Percentiles rank a stretch among this genome's conserved stretches.
Conservation (phyloP, 176 grass and related monocot genomes). For the Aegilops longissima region DNA sequence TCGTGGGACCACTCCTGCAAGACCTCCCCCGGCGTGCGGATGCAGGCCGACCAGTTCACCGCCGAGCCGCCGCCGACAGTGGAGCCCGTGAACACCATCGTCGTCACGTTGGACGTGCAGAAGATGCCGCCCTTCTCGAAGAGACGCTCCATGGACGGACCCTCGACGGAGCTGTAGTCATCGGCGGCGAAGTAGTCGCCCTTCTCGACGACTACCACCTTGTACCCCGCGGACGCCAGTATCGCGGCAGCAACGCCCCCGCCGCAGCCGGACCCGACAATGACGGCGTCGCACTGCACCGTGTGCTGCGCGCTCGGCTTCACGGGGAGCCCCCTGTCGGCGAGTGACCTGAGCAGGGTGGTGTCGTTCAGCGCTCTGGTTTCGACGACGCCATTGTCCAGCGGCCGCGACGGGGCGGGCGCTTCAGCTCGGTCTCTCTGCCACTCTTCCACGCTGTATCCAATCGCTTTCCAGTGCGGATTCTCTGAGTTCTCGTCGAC, state of each 20-base stretch:
- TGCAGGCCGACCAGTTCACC: conserved; percentile 95
- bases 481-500: conserved; percentile 65
- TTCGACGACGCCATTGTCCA: conserved; percentile 63
- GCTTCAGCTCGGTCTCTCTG: conserved; percentile 12
- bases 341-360: conserved; percentile 51
- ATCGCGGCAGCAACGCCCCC: conserved; percentile 79
- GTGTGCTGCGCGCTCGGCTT: conserved; percentile 26
- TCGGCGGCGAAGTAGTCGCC: conserved; percentile 67
- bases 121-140: conserved; percentile 67
- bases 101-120: conserved; percentile 48
- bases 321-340: conserved; percentile 50
- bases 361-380: conserved; percentile 44
- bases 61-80: conserved; percentile 90
- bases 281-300: conserved; percentile 72
- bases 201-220: conserved; percentile 90
- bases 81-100: conserved; percentile 59
- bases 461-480: conserved; percentile 70
- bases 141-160: conserved; percentile 61
- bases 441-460: conserved; percentile 47
- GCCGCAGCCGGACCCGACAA: conserved; percentile 87
- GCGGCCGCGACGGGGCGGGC: conserved; percentile 33
- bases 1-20: conserved; percentile 66
- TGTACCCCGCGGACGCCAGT: conserved; percentile 67
- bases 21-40: conserved; percentile 66
- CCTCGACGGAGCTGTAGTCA: conserved; percentile 82